Evolutionary conservation across 2,329 filamentous ascomycete species (phyloP).

Genomic region (Trichoderma sp.): DNA sequence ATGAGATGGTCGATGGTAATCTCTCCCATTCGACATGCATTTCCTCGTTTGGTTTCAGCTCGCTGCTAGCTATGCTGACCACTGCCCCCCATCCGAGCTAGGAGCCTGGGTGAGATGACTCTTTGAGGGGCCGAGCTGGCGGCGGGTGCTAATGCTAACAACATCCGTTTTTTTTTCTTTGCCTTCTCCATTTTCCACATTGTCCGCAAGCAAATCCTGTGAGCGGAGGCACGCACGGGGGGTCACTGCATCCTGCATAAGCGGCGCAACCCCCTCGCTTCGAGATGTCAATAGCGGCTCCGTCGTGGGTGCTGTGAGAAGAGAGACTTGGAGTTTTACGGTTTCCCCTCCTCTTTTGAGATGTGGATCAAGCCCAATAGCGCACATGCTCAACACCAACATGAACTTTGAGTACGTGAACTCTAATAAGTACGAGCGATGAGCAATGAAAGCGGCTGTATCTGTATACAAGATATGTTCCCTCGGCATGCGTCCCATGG

Average conservation of each 20-base stretch:
- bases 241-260: slow-evolving; percentile 33
- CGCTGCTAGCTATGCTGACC: slow-evolving; percentile 14
- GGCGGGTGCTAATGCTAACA: slow-evolving; percentile 4
- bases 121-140: neutral
- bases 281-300: slow-evolving; percentile 9
- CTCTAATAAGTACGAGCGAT: neutral
- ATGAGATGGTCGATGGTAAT: slow-evolving; percentile 18
- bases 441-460: neutral
- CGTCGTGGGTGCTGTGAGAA: neutral
- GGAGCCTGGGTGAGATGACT: slow-evolving; percentile 7
- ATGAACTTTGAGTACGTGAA: neutral
- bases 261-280: slow-evolving; percentile 29
- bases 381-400: neutral
- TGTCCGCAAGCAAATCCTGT: slow-evolving; percentile 3
- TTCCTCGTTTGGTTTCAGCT: slow-evolving; percentile 19
- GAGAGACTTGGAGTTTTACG: neutral
- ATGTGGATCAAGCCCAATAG: slow-evolving; percentile 7
- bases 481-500: neutral
- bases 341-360: neutral
- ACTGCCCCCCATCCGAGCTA: neutral
- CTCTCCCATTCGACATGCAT: slow-evolving; percentile 2
- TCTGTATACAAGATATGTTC: neutral
- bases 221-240: slow-evolving; percentile 22
- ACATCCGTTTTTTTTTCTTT: neutral
- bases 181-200: neutral